Evolutionary conservation across 2,329 filamentous ascomycete genomes (phyloP), one percentile per base, ranked within the genome.

Genomic region (Colletotrichum phormii): DNA sequence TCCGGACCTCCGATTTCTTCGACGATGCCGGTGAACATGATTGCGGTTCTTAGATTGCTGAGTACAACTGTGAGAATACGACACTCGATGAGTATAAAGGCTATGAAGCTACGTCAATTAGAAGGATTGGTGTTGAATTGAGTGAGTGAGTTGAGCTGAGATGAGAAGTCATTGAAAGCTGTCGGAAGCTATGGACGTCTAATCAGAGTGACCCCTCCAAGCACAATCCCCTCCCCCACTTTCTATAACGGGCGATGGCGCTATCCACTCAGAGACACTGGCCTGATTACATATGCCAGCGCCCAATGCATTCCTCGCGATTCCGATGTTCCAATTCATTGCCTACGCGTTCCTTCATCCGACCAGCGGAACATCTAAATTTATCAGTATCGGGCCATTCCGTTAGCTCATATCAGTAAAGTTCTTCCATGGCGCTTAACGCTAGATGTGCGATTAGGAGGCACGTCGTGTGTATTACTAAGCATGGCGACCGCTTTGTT

Each of bases 21-120:
- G 67, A 98, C 94, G 74, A 98, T 93, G 77, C 97, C 97, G 71
- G 97, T 98, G 81, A 99, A 98, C 97, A 99, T 98, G 73, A 64
- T 82, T 54, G 37, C 53, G 15, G 18, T 53, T 13, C 22, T 24
- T 12, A 8, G 18, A 2, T 33, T 60, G 8, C 3, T 8, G n/a
- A 18, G n/a, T 35, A 37, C 22, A 37, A 4, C 33, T n/a, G 4
- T 26, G 11, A 15, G 24, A 29, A 11, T 35, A 22, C 7, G 13
- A 22, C 11, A 18, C 18, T 22, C 13, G 29, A 11, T 22, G 15
- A 26, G 37, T n/a, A 11, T 12, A 11, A 15, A 5, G 35, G 13
- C 5, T 24, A 31, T 33, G 9, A 12, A 13, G 7, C 26, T 64
- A 35, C 9, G 31, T 5, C 6, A 13, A 13, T 42, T 12, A 49